Evolutionary conservation across 139 green algal species (phyloP), one percentile per base, ranked within the genome.

Genomic region (Chlamydomonas applanata): DNA sequence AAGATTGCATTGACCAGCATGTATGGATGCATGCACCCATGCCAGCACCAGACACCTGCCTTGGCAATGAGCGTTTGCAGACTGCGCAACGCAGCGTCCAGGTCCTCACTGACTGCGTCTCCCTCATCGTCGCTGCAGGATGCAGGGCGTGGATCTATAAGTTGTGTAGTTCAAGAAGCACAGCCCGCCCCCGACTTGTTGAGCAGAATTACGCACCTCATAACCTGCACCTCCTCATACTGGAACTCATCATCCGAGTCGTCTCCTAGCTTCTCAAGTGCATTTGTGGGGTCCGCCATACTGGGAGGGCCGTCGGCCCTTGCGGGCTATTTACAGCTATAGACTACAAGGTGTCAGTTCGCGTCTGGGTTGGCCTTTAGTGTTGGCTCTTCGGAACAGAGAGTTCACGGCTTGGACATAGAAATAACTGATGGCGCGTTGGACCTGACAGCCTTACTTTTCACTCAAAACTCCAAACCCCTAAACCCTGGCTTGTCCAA

Each of bases 161-260:
- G 40, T 49, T 49, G 40, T 49, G 40, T 49, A 49, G 40, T 49
- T 49, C 40, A 11, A 19, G 11, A 49, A 68, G n/a, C 25, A 30
- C 17, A 16, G 22, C 22, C 17, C 57, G 25, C 14, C 19, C 57
- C 20, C 56, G 14, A 32, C 19, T 13, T 13, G 4, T 22, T 36
- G 4, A 30, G 25, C 4, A 27, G 0, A 20, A 45, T 2, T 17
- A 30, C 49, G 3, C 66, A 92, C 85, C 86, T 90, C 25, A 87
- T 76, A 0, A 95, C 78, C 32, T 92, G 86, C 7, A 95, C 83
- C 75, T 93, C 87, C 75, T 93, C 90, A 73, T 93, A 95, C 61
- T 86, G 44, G 53, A 95, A 95, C 64, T 95, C 90, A 57, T 95
- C 90, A 53, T 95, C 90, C 19, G 82, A 90, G 25, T 91, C 88